Evolutionary conservation across 139 green algal genomes (phyloP), one percentile per base, ranked within the genome.

Genomic region (Zygnema circumcarinatum): DNA sequence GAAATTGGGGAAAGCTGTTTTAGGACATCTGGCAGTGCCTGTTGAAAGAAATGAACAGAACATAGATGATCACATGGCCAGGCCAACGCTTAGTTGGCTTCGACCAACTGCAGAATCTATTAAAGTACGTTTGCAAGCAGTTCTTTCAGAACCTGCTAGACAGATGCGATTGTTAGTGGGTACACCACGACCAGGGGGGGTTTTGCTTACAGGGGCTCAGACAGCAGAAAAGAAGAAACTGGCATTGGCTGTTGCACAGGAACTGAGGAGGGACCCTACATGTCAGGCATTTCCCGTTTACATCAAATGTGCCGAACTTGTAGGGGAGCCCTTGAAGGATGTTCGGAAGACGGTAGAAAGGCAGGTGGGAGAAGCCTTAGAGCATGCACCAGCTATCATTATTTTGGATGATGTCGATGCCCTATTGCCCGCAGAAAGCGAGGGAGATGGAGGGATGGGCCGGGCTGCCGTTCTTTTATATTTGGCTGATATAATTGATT

Each of bases 361-460:
- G 7, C 68, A 86, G 1, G 62, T 94, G 2, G 38, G 40, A 11
- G 92, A 95, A 88, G 93, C 93, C 0, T 72, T 93, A 32, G 75
- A 75, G 0, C 91, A 91, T 82, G 88, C 93, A 73, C 95, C 95
- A 2, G 89, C 91, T 68, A 69, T 98, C 79, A 74, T 98, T 33
- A 75, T 98, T 39, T 84, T 98, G 41, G 95, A 98, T 73, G 94
- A 97, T 76, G 79, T 98, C 79, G 93, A 98, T 41, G 74, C 93
- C 36, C 56, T 98, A 41, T 93, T 88, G 47, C 93, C 93, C 35
- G 53, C 32, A 35, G 7, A 83, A 88, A 22, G 62, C 76, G 79
- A 76, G 67, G 35, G 33, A 39, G 16, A 82, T 74, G 0, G 54
- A 53, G 2, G 92, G 91, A 40, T 39, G 31, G 62, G 38, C 16